Evolutionary conservation across 2,329 filamentous ascomycete genomes (phyloP).

Genomic region (Trichoderma citrinoviride): DNA sequence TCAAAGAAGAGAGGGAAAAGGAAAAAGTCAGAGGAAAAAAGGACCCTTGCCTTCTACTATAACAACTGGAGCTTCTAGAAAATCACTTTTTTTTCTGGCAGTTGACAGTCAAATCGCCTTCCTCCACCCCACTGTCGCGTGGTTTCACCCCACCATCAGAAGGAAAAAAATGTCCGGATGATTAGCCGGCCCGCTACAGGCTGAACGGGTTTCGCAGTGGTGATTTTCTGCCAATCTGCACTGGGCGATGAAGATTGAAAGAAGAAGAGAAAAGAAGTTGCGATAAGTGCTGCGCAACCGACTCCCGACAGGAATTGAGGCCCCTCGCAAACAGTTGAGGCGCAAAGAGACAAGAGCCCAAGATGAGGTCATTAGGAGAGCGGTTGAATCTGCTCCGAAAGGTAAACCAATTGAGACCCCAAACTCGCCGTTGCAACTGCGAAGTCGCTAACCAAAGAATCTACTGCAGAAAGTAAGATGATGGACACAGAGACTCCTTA

Average conservation of each 20-base stretch:
- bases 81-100: neutral
- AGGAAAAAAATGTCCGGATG: slow-evolving; percentile 23
- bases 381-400: slow-evolving; percentile 72
- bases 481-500: slow-evolving; percentile 20
- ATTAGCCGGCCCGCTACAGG: slow-evolving; percentile 28
- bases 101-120: neutral
- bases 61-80: neutral
- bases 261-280: neutral
- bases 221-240: slow-evolving; percentile 29
- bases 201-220: slow-evolving; percentile 24
- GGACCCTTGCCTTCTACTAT: neutral
- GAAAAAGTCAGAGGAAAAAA: neutral
- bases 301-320: slow-evolving; percentile 11
- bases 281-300: slow-evolving; percentile 5
- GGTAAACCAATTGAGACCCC: slow-evolving; percentile 44
- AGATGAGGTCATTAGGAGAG: slow-evolving; percentile 53
- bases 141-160: slow-evolving; percentile 17
- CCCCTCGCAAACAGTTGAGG: slow-evolving; percentile 9
- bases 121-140: slow-evolving; percentile 7
- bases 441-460: neutral
- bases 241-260: neutral
- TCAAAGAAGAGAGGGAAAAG: neutral
- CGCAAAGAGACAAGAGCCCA: slow-evolving; percentile 23
- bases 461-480: slow-evolving; percentile 43
- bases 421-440: slow-evolving; percentile 22